Conservation (phyloP, 1,284 basidiomycete genomes). For the Gomphus bonarii region DNA sequence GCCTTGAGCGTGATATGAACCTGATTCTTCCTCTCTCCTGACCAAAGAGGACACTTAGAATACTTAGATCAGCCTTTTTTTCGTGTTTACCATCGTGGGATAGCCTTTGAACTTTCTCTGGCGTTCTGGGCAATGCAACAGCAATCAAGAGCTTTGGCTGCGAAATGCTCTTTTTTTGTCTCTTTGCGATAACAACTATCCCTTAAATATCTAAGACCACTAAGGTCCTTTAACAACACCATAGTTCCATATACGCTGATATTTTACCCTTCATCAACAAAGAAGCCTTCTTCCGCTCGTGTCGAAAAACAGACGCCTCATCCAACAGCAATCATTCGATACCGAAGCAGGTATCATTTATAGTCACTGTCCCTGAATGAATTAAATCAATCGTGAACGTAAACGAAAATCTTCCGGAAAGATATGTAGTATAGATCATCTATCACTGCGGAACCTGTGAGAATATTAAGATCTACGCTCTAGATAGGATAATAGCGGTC, state of each 20-base stretch:
- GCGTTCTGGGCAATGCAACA: neutral
- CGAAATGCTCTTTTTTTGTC: neutral
- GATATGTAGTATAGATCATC: neutral
- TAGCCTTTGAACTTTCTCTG: neutral
- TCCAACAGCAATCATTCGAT: neutral
- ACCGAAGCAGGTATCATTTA: neutral
- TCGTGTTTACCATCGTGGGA: neutral
- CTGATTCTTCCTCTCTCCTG: neutral
- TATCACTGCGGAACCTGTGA: neutral
- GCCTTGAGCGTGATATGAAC: neutral
- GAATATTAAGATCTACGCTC: neutral
- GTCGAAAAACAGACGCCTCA: neutral
- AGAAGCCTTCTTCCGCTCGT: neutral
- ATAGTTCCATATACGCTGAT: neutral
- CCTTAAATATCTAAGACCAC: neutral
- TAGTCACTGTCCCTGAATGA: neutral
- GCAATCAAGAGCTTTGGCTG: neutral
- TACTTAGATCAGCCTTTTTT: too few species aligned
- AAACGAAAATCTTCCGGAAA: neutral
- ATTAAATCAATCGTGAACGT: neutral
- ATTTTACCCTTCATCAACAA: neutral
- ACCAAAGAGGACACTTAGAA: neutral
- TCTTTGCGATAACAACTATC: too few species aligned
- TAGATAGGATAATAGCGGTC: neutral
- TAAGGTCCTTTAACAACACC: neutral